phyloP scores from a whole-genome alignment of 805 yeast genomes.

The Wickerhamomyces tratensis region DNA sequence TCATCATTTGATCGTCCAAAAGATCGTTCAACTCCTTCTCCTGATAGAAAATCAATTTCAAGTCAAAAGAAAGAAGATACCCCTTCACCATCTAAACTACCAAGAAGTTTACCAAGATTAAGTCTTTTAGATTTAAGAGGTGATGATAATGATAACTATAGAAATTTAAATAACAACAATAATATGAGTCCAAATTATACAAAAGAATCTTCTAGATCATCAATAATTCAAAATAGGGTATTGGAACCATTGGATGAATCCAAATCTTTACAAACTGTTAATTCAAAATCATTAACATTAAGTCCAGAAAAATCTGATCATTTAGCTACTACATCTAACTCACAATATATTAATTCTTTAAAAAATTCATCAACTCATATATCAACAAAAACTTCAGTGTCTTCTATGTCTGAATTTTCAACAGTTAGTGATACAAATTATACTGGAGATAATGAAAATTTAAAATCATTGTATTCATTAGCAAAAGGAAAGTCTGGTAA shows the following conservation, averaged over 20 bases:
- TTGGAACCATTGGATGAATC: constrained; percentile 7
- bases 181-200: constrained; percentile 1
- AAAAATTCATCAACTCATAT: background rate
- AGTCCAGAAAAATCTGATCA: background rate
- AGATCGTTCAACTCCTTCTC: constrained; percentile 16
- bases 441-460: constrained; percentile 4
- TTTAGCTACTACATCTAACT: background rate
- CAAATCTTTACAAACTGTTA: background rate
- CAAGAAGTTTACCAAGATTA: constrained; percentile 16
- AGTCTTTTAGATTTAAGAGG: constrained; percentile 13
- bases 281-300: background rate
- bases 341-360: background rate
- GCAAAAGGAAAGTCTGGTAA: background rate
- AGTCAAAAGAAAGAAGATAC: background rate
- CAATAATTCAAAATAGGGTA: background rate
- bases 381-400: constrained; percentile 6
- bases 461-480: constrained; percentile 9
- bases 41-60: constrained; percentile 1
- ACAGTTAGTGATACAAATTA: constrained; percentile 6
- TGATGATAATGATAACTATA: constrained; percentile 10
- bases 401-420: constrained; percentile 17
- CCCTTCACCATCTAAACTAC: constrained; percentile 1
- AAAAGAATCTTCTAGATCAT: background rate
- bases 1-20: constrained; percentile 5
- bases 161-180: background rate